Evolutionary conservation across 2,329 filamentous ascomycete species (phyloP), one percentile per base, ranked within the genome.

Genomic region (Penicillium fuscoglaucum): DNA sequence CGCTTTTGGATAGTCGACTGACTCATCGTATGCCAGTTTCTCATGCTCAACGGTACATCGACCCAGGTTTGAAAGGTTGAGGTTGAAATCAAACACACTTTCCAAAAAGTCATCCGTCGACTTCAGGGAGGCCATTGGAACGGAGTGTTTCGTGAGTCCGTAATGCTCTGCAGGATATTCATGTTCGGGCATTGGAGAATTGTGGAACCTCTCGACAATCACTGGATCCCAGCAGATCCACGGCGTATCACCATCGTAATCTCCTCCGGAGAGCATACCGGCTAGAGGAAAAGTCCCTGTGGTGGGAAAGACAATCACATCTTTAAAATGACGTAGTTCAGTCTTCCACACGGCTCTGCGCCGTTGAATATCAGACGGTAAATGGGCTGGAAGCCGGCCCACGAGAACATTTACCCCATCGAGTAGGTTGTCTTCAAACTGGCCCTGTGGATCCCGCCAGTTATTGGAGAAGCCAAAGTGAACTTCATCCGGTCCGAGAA

Each of bases 231-330:
- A 88, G 65, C 83, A 86, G 0, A 86, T 68, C 82, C 84, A 87
- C 29, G 84, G 76, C 3, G 72, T 80, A 57, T 88, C 86, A 0
- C 86, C 86, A 62, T 88, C 86, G 58, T 87, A 88, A 65, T 88
- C 86, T 9, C 86, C 86, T 6, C 85, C 86, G 26, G 86, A 86
- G 0, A 88, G 72, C 67, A 84, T 83, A n/a, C 78, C 78, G 0
- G 84, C 86, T 0, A 86, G 71, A 0, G 86, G 82, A 17, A 76
- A 78, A 8, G 73, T 61, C 0, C 86, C 86, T 57, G 70, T 76
- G 0, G 76, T 78, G 0, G 86, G 74, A 61, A 88, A 87, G 0
- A 88, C 77, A 15, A 85, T 80, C 0, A 87, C 78, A 65, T 87
- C 82, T 46, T 79, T 78, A 9, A 86, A 76, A 63, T 85, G 79